Evolutionary conservation across 176 grass and related monocot species (phyloP), one percentile per base, ranked within the genome.

Genomic region (Cocos nucifera): DNA sequence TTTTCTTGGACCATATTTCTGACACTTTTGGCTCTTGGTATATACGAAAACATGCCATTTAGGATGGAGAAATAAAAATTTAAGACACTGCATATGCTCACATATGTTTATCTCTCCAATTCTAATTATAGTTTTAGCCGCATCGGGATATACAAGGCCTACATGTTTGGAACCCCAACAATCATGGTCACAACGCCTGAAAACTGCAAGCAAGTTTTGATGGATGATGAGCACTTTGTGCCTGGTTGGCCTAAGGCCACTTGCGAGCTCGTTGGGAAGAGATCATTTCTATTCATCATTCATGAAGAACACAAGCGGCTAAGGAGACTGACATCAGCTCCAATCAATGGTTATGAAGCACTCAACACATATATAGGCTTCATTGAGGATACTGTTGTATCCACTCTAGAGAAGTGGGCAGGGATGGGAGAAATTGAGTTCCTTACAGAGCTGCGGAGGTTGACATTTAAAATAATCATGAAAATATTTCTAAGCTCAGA

Each of bases 121-220:
- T 44, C 8, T 61, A 53, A 23, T 32, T 66, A 64, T 71, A 96
- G 93, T 60, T 92, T 83, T 39, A 78, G 87, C 0, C 52, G 70
- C 17, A 76, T 59, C 0, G 93, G 93, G 5, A 55, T 98, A 35
- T 98, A 98, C 84, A 79, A 81, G 18, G n/a, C 83, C 0, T 88
- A 78, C 79, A 98, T 98, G 93, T 98, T 98, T 81, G 86, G 93
- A 26, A 77, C 73, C 77, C 93, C 93, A 24, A 78, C 87, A 59
- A 76, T 98, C 17, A 35, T 92, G 65, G 54, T 79, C 49, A 32
- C 73, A 17, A 82, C 55, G 53, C 56, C 93, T 20, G 87, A 92
- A 25, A 73, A 50, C 3, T 88, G 81, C 78, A 84, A 90, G 58
- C 84, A 82, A 62, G 73, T 98, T 20, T 63, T 98, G 0, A 98